phyloP scores from a whole-genome alignment of 768 basidiomycete species.

The Lactifluus hygrophoroides region DNA sequence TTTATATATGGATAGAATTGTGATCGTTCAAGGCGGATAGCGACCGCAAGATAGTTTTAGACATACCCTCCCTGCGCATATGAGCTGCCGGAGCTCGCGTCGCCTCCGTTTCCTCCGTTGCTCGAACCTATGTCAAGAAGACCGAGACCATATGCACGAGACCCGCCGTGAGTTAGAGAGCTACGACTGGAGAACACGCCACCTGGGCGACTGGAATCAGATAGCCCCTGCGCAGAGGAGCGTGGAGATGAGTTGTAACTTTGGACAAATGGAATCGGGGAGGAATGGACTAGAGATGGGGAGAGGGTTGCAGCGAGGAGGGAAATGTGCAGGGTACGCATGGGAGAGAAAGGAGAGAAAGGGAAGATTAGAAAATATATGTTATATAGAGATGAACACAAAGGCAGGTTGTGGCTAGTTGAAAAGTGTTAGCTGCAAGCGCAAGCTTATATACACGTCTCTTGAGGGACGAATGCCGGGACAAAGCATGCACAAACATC shows the following conservation, averaged over 20 bases:
- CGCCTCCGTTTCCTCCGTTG: slow-evolving; percentile 20
- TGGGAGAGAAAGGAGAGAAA: slow-evolving; percentile 14
- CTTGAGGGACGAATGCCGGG: neutral
- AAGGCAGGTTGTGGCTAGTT: neutral
- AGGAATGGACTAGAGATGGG: slow-evolving; percentile 18
- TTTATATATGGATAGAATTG: neutral
- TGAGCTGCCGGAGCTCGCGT: slow-evolving; percentile 17
- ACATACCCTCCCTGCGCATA: slow-evolving; percentile 11
- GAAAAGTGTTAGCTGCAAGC: neutral
- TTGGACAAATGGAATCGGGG: slow-evolving; percentile 16
- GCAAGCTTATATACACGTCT: slow-evolving; percentile 13
- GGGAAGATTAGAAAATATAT: slow-evolving; percentile 7
- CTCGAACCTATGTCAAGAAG: slow-evolving; percentile 10
- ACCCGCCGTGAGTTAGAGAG: slow-evolving; percentile 7
- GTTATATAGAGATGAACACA: neutral
- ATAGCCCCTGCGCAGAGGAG: neutral
- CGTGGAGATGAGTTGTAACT: slow-evolving; percentile 12
- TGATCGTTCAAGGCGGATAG: neutral
- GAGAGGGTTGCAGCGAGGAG: slow-evolving; percentile 21
- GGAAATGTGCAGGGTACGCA: slow-evolving; percentile 17
- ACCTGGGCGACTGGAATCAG: slow-evolving; percentile 15
- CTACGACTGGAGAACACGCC: slow-evolving; percentile 9
- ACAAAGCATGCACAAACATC: slow-evolving; percentile 18
- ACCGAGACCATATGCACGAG: slow-evolving; percentile 14
- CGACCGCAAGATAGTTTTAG: neutral